Percentiles rank a stretch among this genome's conserved stretches.
Conservation (phyloP, 441 rosid genomes). For the Eutrema salsugineum region DNA sequence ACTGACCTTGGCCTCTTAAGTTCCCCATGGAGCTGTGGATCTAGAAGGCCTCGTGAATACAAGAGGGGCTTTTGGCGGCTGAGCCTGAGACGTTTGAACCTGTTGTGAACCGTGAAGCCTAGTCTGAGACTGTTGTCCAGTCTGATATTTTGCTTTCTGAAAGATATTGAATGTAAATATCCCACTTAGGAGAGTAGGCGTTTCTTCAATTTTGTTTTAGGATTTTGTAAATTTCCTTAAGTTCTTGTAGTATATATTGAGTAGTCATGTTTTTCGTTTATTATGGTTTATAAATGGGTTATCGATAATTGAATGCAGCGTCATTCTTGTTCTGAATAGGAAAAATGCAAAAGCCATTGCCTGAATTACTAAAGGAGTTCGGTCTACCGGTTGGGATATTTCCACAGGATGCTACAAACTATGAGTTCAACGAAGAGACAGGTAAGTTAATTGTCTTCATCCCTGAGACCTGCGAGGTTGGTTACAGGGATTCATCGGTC, state of each 20-base stretch:
- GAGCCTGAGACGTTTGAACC: too few relatives aligned
- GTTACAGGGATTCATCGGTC: slow-evolving; percentile 82
- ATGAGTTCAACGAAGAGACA: slow-evolving; percentile 83
- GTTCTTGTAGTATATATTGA: background rate
- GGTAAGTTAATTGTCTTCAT: slow-evolving; percentile 67
- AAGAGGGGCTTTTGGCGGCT: too few relatives aligned
- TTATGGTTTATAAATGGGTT: background rate
- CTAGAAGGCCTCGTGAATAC: too few relatives aligned
- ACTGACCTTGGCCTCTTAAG: too few relatives aligned
- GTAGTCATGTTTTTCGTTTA: too few relatives aligned
- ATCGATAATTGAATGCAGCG: background rate
- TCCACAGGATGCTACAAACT: slow-evolving; percentile 91
- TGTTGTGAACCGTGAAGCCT: too few relatives aligned
- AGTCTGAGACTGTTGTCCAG: too few relatives aligned
- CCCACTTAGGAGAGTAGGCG: too few relatives aligned
- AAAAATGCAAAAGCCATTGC: slow-evolving; percentile 89
- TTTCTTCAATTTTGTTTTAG: slow-evolving; percentile 4
- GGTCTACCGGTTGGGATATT: slow-evolving; percentile 82
- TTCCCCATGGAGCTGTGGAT: too few relatives aligned
- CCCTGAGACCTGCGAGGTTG: slow-evolving; percentile 78
- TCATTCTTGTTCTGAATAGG: slow-evolving; percentile 44
- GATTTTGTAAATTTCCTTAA: too few relatives aligned
- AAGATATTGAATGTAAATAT: background rate
- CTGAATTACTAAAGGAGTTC: slow-evolving; percentile 77
- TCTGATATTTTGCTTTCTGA: background rate